phyloP scores from a whole-genome alignment of 2,329 filamentous ascomycete genomes.

The Orbilia blumenaviensis region DNA sequence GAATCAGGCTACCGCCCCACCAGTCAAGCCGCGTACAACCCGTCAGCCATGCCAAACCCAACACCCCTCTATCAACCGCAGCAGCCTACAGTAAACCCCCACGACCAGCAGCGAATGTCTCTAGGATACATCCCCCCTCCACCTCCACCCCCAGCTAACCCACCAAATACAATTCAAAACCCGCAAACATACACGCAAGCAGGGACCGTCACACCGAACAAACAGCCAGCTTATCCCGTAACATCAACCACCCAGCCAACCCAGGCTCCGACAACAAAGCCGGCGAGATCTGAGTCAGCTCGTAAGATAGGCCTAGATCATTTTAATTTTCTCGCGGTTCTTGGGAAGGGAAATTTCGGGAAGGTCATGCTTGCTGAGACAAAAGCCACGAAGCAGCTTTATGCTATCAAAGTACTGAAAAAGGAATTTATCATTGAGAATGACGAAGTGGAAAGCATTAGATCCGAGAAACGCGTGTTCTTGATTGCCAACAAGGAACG shows the following conservation, averaged over 20 bases:
- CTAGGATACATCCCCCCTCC: constrained; percentile 58
- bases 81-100: constrained; percentile 56
- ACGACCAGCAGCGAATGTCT: constrained; percentile 56
- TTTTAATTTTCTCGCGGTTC: constrained; percentile 97
- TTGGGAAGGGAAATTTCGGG: constrained; percentile 98
- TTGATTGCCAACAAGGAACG: constrained; percentile 95
- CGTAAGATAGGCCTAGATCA: constrained; percentile 93
- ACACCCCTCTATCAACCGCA: constrained; percentile 57
- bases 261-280: constrained; percentile 59
- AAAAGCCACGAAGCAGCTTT: constrained; percentile 88
- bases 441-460: constrained; percentile 96
- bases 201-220: constrained; percentile 56
- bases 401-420: constrained; percentile 98
- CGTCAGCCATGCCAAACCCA: constrained; percentile 24
- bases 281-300: constrained; percentile 74
- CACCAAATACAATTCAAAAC: constrained; percentile 29
- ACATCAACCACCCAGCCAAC: constrained; percentile 6
- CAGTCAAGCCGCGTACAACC: constrained; percentile 26
- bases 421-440: constrained; percentile 99
- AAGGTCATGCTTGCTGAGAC: constrained; percentile 99
- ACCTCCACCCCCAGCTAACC: constrained; percentile 50
- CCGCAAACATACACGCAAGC: constrained; percentile 42
- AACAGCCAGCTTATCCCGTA: constrained; percentile 54
- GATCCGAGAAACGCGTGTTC: constrained; percentile 97
- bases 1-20: constrained; percentile 59